These are phyloP conservation scores for Mycena filopes DNA, from an alignment of 768 basidiomycete genomes.

Conservation along the genomic window DNA sequence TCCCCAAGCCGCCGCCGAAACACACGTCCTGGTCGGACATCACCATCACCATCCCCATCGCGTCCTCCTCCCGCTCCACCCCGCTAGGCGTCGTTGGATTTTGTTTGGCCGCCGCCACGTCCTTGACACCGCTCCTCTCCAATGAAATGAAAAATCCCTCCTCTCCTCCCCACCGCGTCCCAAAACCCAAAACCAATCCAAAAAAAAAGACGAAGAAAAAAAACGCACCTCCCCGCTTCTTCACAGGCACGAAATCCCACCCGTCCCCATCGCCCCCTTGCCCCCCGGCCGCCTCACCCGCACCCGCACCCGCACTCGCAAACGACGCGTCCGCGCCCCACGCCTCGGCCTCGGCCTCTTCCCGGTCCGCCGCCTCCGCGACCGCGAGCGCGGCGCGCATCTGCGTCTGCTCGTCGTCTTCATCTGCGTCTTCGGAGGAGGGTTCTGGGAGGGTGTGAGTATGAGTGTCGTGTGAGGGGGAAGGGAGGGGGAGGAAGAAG, in stretches of 20 bases:
- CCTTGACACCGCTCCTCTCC: no score
- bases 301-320: background rate
- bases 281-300: slow-evolving; percentile 25
- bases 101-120: no score
- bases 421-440: background rate
- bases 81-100: no score
- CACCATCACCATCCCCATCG: no score
- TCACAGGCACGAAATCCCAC: slow-evolving; percentile 76
- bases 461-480: no score
- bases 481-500: no score
- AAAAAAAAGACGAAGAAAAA: slow-evolving; percentile 19
- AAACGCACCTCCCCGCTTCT: slow-evolving; percentile 50
- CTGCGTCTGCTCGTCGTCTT: background rate
- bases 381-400: slow-evolving; percentile 17
- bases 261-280: slow-evolving; percentile 66
- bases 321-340: slow-evolving; percentile 36
- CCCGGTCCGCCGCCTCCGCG: slow-evolving; percentile 21
- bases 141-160: background rate
- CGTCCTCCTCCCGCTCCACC: no score
- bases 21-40: no score
- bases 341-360: background rate
- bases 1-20: no score
- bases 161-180: background rate
- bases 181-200: background rate
- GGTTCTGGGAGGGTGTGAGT: background rate